Base-by-base conservation (phyloP, 179 eudicot species). In the Spergularia azorica region DNA sequence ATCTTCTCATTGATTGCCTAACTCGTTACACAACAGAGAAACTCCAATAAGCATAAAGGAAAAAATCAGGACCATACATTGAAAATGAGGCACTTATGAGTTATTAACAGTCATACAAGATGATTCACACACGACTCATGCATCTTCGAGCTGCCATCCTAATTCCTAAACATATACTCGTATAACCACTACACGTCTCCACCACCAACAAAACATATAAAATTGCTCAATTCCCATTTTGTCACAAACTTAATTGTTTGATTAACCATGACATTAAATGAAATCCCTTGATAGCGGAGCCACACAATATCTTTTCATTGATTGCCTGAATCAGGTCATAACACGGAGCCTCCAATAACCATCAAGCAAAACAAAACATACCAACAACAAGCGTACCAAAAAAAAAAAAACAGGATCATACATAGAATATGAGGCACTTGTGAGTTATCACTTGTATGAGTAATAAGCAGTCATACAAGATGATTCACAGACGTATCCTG, bases 1-100 rank as follows among this genome's bases (percentile, higher is more conserved):
- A 95, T 91, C 89, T 89, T 91, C 21, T 82, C 88, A 81, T 93
- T 83, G 80, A 95, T 95, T 55, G 84, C 97, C 99, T 95, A 88
- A 57, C 77, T 21, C 48, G 15, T 63, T 1, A 26, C 52, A 76
- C n/a, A 63, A 15, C 67, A n/a, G n/a, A 57, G 26, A 73, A 14
- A 16, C 17, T 61, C 9, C 63, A 48, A 32, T 38, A 14, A 51
- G 41, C 56, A 7, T 41, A 32, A 14, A 21, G 61, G 18, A n/a
- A 18, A 15, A 26, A 38, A 32, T 32, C 41, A 56, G 15, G 21
- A 26, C 20, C 15, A 71, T n/a, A n/a, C n/a, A n/a, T n/a, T n/a
- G 48, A 62, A 69, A 69, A 20, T 48, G 39, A 5, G 17, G 17
- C 57, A 6, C 13, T 62, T 62, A 12, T 16, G 20, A 58, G 1